Conservation (phyloP, 164 flowering plant species). For the Vitis cinerea region DNA sequence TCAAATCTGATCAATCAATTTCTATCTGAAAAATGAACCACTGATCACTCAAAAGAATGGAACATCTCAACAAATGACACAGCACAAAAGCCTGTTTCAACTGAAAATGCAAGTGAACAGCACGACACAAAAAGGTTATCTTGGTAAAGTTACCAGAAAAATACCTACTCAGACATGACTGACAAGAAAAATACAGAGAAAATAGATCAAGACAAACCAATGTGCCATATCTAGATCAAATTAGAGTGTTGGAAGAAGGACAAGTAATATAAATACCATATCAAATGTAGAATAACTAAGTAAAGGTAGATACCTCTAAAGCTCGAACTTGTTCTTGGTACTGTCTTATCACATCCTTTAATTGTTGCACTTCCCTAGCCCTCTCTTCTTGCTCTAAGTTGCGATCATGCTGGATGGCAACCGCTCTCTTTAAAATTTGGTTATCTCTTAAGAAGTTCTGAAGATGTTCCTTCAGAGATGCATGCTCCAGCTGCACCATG, state of each 20-base stretch:
- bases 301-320: slow-evolving; percentile 22
- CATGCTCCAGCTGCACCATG: slow-evolving; percentile 16
- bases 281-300: no score
- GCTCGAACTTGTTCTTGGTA: slow-evolving; percentile 28
- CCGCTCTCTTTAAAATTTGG: slow-evolving; percentile 31
- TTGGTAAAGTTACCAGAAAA: no score
- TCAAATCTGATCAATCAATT: no score
- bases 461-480: slow-evolving; percentile 23
- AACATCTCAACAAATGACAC: background rate
- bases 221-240: no score
- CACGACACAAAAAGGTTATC: no score
- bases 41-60: no score
- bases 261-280: no score
- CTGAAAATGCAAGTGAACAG: background rate
- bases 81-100: background rate
- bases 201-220: no score
- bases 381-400: slow-evolving; percentile 26
- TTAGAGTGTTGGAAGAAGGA: no score
- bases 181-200: no score
- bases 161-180: no score
- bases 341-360: slow-evolving; percentile 24
- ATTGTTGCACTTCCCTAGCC: slow-evolving; percentile 21
- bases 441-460: slow-evolving; percentile 27
- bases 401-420: slow-evolving; percentile 32
- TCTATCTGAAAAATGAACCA: no score